Base-by-base conservation (phyloP, 805 yeast genomes). In the Suhomyces sp. region DNA sequence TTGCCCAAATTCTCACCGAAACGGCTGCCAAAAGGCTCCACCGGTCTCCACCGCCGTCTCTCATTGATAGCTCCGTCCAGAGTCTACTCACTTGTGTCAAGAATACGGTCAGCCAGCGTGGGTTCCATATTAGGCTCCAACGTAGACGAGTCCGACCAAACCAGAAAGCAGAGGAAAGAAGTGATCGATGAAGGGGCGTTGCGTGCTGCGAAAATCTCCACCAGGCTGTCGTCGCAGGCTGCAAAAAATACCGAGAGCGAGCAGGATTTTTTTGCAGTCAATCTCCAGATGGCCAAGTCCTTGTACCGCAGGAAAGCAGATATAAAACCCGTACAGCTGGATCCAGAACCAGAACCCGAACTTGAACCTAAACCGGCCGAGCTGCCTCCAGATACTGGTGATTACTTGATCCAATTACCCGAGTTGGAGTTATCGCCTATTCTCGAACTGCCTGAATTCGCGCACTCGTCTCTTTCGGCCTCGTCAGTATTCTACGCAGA, bases 251-350 rank as follows among this genome's bases (percentile, higher is more conserved):
- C 9, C 12, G 44, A 41, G 29, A 41, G 24, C 27, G 25, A 41
- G 25, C 35, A 13, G 3, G 67, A 59, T 54, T 48, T 59, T 7
- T 65, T 64, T 49, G 66, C 64, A 13, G 57, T 50, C 33, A 60
- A 60, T 33, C 52, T 58, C 45, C 59, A 52, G 19, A 60, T 58
- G 33, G 67, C 60, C 27, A 57, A 22, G 27, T 7, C 46, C 43
- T 6, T 22, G 21, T 29, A 48, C 47, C 6, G 10, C 46, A 12
- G 3, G 37, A 31, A n/a, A 31, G 9, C 35, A 31, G 9, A 4
- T 5, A 24, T 7, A 24, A 24, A 31, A n/a, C 6, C 35, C 1
- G 35, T 31, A n/a, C 9, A 31, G 9, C 35, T 6, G 17, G 35
- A 31, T 5, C 15, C 35, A 27, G 29, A 27, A 4, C 29, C 29